These are phyloP conservation scores for Mycena latifolia DNA, from an alignment of 768 basidiomycete genomes.

Conservation along the genomic window DNA sequence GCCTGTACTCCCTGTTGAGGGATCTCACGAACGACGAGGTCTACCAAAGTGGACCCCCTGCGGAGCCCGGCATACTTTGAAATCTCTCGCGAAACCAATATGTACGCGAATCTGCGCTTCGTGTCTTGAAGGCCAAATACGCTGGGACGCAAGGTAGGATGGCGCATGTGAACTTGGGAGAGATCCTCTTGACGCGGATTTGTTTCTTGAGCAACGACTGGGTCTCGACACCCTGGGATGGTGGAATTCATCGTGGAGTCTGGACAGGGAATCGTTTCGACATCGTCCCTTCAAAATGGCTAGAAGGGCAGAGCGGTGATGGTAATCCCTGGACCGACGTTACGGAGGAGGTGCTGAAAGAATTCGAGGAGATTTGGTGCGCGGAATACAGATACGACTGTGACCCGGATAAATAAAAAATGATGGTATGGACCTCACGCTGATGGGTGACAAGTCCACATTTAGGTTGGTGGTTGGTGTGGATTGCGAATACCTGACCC, in stretches of 20 bases:
- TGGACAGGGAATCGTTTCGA: constrained; percentile 34
- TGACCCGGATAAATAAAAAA: no score
- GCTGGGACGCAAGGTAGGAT: not conserved
- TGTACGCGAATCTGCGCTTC: constrained; percentile 11
- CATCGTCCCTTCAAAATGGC: constrained; percentile 7
- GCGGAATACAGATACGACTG: not conserved
- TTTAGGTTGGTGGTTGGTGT: no score
- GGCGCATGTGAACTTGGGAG: constrained; percentile 3
- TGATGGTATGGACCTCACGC: no score
- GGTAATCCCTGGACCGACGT: constrained; percentile 25
- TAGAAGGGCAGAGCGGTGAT: not conserved
- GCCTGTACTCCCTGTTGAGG: not conserved
- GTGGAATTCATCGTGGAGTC: constrained; percentile 11
- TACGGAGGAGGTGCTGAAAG: constrained; percentile 22
- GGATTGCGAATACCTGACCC: no score
- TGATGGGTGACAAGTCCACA: no score
- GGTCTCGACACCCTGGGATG: not conserved
- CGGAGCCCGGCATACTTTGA: not conserved
- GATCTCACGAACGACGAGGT: not conserved
- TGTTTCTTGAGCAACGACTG: constrained; percentile 12
- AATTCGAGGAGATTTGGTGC: constrained; percentile 26
- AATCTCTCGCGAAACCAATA: constrained; percentile 26
- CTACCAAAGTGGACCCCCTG: not conserved
- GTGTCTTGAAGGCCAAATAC: not conserved
- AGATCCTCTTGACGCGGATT: constrained; percentile 19